Base-by-base conservation (phyloP, 768 basidiomycete species). In the Tricholomella constricta region DNA sequence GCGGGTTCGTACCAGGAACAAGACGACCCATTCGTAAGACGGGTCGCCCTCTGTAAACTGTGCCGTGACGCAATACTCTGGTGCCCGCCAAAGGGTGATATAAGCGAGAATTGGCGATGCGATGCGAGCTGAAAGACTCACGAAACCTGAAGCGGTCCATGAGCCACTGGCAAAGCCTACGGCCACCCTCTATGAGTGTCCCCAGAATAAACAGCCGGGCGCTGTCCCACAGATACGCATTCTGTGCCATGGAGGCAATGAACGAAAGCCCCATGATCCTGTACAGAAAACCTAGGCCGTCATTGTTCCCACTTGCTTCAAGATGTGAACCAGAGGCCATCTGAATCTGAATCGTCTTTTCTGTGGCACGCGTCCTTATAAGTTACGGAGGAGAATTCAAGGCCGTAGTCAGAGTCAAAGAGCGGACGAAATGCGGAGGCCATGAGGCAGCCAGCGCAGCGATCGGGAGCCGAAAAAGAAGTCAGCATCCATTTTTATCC, bases 1-100 rank as follows among this genome's bases (percentile, higher is more conserved):
- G 19, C 8, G 25, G 19, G 10, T 22, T 59, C 69, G 48, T 41
- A 78, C 78, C 45, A 81, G 59, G 48, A 77, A 76, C 8, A 72
- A 62, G 1, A 77, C 58, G 6, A 81, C 68, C 78, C 79, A 81
- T 45, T 80, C 79, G 52, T 78, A 80, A 1, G 76, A 68, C 0
- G 75, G 77, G 54, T 80, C 78, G 9, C 76, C 74, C 55, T 78
- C 68, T n/a, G 65, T 63, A 52, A 81, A 79, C 31, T 72, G 70
- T 0, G 77, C 79, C 6, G 77, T 75, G 7, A 79, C 69, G 2
- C 69, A 73, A 47, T 74, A 77, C 47, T 74, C 78, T 80, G 53
- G 17, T 11, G 1, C 20, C 6, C 40, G 44, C 9, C 22, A 20
- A 22, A 50, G 6, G 43, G 22, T 41, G 41, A 31, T 8, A 6